Base-by-base conservation (phyloP, 345 rosid genomes). In the Corchorus olitorius region DNA sequence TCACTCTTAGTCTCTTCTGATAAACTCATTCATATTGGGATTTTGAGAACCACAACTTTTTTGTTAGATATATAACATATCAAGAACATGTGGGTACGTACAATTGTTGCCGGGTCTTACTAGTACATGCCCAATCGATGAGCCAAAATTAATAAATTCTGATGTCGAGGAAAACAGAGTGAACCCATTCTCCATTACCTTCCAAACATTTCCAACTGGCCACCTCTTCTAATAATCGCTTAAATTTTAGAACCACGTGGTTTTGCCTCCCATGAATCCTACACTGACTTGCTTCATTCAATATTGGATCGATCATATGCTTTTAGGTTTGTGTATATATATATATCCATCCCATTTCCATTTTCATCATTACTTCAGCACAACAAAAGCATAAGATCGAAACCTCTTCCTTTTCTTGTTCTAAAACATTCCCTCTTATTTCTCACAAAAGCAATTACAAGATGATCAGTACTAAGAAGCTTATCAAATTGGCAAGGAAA, bases 401-500 rank as follows among this genome's bases (percentile, higher is more conserved):
- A 16, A 27, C 8, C 46, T 63, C 67, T 63, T 62, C 67, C 48
- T 63, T 39, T 2, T 16, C n/a, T 59, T 59, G 39, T 59, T 37
- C 37, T 58, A 20, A 33, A 27, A 60, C 4, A 60, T 27, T 64
- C 66, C 43, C 19, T 35, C 19, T 35, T 63, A 16, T 12, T 66
- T 45, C 12, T 12, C 17, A 45, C 17, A 45, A 45, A 67, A 67
- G 16, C 11, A 48, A 72, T 27, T 1, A 54, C 76, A 73, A 73
- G 16, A 76, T 81, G 84, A 76, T 80, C 64, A 76, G 59, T 56
- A 50, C 81, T 17, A 83, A 78, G 81, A 80, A 75, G 72, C 82
- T 86, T 35, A 60, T 60, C 49, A 70, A 68, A 50, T 55, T 80
- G 64, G 81, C 86, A 50, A 86, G 83, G 79, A 86, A 82, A 78